Percentiles rank a stretch among this genome's conserved stretches.
These are phyloP conservation scores for Rhodotorula paludigena DNA, from an alignment of 768 basidiomycete genomes.

Conservation along the genomic window DNA sequence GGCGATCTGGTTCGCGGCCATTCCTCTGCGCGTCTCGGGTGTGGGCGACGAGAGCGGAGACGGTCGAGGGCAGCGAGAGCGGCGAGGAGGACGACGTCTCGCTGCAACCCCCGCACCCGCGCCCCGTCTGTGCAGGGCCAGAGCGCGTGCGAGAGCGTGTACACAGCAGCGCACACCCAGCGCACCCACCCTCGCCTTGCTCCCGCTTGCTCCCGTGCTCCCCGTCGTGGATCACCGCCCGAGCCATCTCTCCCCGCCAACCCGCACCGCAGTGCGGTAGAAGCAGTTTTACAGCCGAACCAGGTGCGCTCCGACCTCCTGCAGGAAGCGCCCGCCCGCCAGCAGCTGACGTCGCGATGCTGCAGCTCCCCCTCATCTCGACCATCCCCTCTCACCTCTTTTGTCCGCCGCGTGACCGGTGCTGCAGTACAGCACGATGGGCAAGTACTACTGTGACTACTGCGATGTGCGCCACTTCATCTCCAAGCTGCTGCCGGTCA, in stretches of 20 bases:
- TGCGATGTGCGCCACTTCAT: conserved; percentile 33
- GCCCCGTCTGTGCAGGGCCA: too few relatives aligned
- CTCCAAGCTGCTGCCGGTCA: neutral
- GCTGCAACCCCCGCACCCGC: neutral
- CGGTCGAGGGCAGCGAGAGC: neutral
- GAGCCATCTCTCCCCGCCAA: too few relatives aligned
- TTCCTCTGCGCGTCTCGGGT: neutral
- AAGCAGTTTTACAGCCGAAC: too few relatives aligned
- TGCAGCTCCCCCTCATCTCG: neutral
- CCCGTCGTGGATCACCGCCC: too few relatives aligned
- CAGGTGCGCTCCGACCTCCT: too few relatives aligned
- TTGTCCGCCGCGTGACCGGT: neutral
- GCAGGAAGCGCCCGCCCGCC: too few relatives aligned
- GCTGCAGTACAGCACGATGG: neutral
- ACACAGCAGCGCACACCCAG: too few relatives aligned
- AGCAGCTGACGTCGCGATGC: too few relatives aligned
- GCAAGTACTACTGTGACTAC: conserved; percentile 40
- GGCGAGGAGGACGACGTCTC: neutral
- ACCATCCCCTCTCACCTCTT: neutral
- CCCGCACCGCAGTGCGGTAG: too few relatives aligned
- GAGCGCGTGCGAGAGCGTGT: too few relatives aligned
- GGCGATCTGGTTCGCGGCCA: conserved; percentile 39
- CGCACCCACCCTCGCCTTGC: too few relatives aligned
- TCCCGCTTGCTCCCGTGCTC: too few relatives aligned
- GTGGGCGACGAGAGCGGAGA: neutral